phyloP scores from a whole-genome alignment of 306 rosid genomes.

The Medicago truncatula region DNA sequence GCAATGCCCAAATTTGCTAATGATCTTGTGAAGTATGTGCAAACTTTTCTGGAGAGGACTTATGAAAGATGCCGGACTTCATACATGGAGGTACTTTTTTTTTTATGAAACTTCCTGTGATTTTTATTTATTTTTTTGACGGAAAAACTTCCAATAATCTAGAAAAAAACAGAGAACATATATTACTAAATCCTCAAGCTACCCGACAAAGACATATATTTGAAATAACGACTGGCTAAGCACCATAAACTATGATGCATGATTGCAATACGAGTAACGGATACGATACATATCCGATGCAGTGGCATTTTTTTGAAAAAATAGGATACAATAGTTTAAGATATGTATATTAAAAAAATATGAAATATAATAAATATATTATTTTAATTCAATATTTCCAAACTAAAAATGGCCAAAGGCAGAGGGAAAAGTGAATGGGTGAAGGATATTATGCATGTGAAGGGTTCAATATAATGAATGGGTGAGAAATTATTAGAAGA shows the following conservation, averaged over 20 bases:
- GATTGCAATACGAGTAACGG: background rate
- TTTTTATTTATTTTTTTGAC: background rate
- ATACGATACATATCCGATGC: background rate
- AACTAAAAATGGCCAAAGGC: background rate
- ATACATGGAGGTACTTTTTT: conserved; percentile 81
- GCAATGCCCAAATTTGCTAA: conserved; percentile 96
- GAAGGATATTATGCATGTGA: conserved; percentile 3
- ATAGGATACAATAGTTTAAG: background rate
- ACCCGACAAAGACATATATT: conserved; percentile 26
- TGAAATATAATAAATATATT: background rate
- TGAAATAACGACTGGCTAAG: conserved; percentile 25
- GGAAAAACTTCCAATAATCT: conserved; percentile 2
- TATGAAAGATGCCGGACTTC: conserved; percentile 96
- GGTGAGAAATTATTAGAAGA: background rate
- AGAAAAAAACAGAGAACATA: background rate
- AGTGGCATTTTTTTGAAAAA: background rate
- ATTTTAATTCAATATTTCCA: background rate
- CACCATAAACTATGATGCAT: conserved; percentile 7
- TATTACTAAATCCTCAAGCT: conserved; percentile 15
- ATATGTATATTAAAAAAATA: background rate
- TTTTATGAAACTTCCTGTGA: no score
- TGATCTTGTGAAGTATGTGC: conserved; percentile 94
- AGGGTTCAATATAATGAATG: background rate
- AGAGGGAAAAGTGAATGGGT: background rate
- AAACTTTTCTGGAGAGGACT: conserved; percentile 93